Base-by-base conservation (phyloP, 371 early-diverging fungal genomes). In the Mortierella polycephala region DNA sequence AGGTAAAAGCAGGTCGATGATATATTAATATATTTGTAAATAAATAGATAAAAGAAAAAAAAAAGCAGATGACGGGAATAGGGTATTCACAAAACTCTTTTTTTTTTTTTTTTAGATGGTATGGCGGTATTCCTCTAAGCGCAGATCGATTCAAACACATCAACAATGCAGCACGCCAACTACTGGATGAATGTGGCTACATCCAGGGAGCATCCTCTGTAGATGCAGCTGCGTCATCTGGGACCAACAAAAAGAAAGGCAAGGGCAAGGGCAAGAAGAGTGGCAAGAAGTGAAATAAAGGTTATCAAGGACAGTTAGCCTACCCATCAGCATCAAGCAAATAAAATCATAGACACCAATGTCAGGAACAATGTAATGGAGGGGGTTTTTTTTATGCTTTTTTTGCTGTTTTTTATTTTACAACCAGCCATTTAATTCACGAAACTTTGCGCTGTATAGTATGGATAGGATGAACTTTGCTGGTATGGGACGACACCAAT, bases 111-210 rank as follows among this genome's bases (percentile, higher is more conserved):
- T 23, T 54, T 59, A 76, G 76, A 47, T 97, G 95, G 96, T 98
- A 91, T 81, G 97, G 98, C 7, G 98, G 97, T 44, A 88, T 91
- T 20, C 85, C 91, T 37, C 64, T 95, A 23, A 94, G 94, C 1
- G 90, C 93, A n/a, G 94, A 91, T 75, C 85, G 98, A 44, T 98
- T 98, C 85, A 94, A 94, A 69, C 91, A 93, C 59, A 98, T 98
- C 72, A 96, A 95, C 72, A 94, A 94, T 66, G 86, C 85, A 12
- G 96, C 96, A 5, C 81, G 95, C 46, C 85, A 82, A 18, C 84
- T 93, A 16, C 72, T 96, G 41, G 91, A 88, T 40, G 81, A 86
- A 9, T 87, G 85, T 60, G 93, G 94, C 0, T 88, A 86, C 64
- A 83, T 94, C 52, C 75, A 85, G 14, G 49, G 52, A 8, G 55